Conservation (phyloP, 169 alveolate species). For the Plasmodium knowlesi region DNA sequence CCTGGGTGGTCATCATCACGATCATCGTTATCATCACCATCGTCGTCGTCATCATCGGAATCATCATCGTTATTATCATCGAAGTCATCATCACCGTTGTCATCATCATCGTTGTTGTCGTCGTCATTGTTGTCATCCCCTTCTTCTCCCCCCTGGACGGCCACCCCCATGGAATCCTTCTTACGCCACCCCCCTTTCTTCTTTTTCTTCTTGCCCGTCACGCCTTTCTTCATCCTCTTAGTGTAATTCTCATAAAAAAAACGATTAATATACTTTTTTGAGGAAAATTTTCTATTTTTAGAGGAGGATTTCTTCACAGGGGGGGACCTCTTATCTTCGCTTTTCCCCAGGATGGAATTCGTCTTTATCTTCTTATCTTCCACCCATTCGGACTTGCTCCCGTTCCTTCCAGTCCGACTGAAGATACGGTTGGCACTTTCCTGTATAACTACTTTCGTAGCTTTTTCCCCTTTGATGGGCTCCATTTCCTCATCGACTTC, state of each 20-base stretch:
- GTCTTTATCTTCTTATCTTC: not conserved
- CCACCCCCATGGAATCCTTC: not conserved
- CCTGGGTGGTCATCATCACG: not conserved
- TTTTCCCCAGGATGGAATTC: not conserved
- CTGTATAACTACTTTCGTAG: not conserved
- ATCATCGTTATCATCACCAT: not conserved
- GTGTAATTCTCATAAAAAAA: conserved; percentile 19
- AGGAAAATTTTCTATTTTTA: not conserved
- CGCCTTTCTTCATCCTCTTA: not conserved
- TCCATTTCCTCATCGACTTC: not conserved
- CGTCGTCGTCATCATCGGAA: not conserved
- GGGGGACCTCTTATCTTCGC: conserved; percentile 12
- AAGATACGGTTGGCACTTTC: not conserved
- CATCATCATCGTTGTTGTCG: not conserved
- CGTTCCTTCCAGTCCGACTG: not conserved
- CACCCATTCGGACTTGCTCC: not conserved
- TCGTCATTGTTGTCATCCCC: not conserved
- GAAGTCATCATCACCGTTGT: not conserved
- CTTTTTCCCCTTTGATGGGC: not conserved
- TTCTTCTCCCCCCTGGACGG: not conserved
- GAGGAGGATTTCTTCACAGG: conserved; percentile 12
- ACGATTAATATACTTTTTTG: conserved; percentile 16
- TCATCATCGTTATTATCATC: not conserved
- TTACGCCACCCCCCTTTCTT: not conserved
- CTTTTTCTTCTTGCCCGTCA: not conserved